Base-by-base conservation (phyloP, 495 filamentous ascomycete species). In the Neurospora sp. region DNA sequence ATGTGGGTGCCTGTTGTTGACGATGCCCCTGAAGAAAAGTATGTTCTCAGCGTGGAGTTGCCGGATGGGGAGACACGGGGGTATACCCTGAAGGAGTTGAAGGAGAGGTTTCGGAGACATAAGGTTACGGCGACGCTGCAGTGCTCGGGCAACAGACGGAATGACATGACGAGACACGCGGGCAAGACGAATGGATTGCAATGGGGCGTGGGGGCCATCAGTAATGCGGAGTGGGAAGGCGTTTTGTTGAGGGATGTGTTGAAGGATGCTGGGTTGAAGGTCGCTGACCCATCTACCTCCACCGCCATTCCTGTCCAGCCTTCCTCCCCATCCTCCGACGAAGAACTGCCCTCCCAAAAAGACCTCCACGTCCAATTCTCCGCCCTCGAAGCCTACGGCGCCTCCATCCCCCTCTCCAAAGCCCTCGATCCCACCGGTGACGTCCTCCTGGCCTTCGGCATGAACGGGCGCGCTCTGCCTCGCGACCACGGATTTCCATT, bases 191-290 rank as follows among this genome's bases (percentile, higher is more conserved):
- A 86, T 38, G 90, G 89, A 0, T 78, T 91, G 59, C 86, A 89
- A 72, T 91, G 87, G 86, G 84, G 81, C 0, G 84, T 86, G 4
- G 89, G 87, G 1, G 89, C 87, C 18, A 88, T 89, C 38, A 83
- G 85, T 61, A 89, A 86, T 72, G 87, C 89, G 6, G 85, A 86
- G 69, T 91, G 89, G 89, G 88, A 87, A 68, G 89, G 89, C 0
- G 85, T 87, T 1, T 81, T 83, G 12, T 78, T 91, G 6, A 80
- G 85, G 8, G 89, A 91, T 71, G 85, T 90, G 9, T 83, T 91
- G 9, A 81, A 80, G 2, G 88, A 89, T 68, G 86, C 87, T 0
- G 85, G 85, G 6, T 73, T 87, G 14, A 75, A 77, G 59, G 74
- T 77, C 2, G 61, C 65, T 4, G 68, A 75, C 40, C 44, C 68